Evolutionary conservation across 2,329 filamentous ascomycete genomes (phyloP).

Genomic region (Acarospora socialis): DNA sequence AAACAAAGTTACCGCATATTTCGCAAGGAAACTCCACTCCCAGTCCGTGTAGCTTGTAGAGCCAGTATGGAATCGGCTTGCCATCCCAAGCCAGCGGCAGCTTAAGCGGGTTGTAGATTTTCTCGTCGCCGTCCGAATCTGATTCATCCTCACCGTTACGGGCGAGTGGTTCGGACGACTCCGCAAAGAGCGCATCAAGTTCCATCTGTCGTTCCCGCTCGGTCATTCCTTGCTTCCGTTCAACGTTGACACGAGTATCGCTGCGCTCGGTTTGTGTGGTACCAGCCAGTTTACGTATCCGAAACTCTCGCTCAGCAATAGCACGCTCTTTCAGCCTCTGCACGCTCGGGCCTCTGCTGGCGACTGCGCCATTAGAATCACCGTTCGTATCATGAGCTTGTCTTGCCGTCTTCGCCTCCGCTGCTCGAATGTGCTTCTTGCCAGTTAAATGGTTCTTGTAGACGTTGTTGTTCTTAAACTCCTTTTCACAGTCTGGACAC

Average conservation of each 20-base stretch:
- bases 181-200: conserved; percentile 67
- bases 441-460: conserved; percentile 80
- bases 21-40: conserved; percentile 93
- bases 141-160: conserved; percentile 45
- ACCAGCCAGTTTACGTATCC: conserved; percentile 63
- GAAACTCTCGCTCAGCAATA: conserved; percentile 76
- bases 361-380: conserved; percentile 16
- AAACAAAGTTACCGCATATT: conserved; percentile 96
- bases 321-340: conserved; percentile 67
- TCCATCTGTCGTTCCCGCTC: conserved; percentile 91
- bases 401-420: conserved; percentile 44
- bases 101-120: conserved; percentile 93
- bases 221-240: conserved; percentile 94
- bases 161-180: conserved; percentile 32
- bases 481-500: conserved; percentile 86
- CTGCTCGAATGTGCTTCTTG: conserved; percentile 84
- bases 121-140: conserved; percentile 66
- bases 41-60: conserved; percentile 90
- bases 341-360: conserved; percentile 9
- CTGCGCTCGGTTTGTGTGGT: conserved; percentile 76
- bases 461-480: conserved; percentile 90
- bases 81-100: conserved; percentile 94
- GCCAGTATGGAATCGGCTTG: conserved; percentile 97
- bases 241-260: conserved; percentile 86
- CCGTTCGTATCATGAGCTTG: conserved; percentile 24